Evolutionary conservation across 164 flowering plant genomes (phyloP).

Genomic region (Piper longum): DNA sequence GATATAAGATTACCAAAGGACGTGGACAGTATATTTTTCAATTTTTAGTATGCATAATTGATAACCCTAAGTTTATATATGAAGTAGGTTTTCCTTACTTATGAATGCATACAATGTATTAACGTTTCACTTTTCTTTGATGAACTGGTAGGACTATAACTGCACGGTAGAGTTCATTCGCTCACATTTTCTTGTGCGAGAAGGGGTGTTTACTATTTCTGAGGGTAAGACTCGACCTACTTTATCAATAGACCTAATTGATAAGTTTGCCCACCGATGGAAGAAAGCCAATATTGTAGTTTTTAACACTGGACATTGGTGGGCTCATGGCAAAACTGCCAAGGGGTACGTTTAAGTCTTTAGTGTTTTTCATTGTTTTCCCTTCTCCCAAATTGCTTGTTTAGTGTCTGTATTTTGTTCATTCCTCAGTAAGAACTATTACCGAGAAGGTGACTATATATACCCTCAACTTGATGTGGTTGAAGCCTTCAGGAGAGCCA

Average conservation of each 20-base stretch:
- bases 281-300: conserved; percentile 73
- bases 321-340: conserved; percentile 92
- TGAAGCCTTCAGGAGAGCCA: conserved; percentile 72
- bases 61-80: not conserved
- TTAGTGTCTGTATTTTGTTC: not conserved
- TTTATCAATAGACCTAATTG: conserved; percentile 64
- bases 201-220: conserved; percentile 55
- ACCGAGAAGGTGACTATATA: conserved; percentile 63
- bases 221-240: conserved; percentile 76
- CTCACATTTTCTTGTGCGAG: conserved; percentile 87
- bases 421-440: conserved; percentile 73
- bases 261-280: conserved; percentile 65
- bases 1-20: conserved; percentile 76
- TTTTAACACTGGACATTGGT: conserved; percentile 96
- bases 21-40: conserved; percentile 76
- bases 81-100: not conserved
- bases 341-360: conserved; percentile 44
- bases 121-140: not conserved
- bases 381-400: not conserved
- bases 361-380: conserved; percentile 1
- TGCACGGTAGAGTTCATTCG: conserved; percentile 79
- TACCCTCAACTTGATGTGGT: conserved; percentile 75
- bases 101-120: not conserved
- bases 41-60: conserved; percentile 36
- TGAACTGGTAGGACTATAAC: conserved; percentile 50